Evolutionary conservation across 169 alveolate genomes (phyloP), one percentile per base, ranked within the genome.

Genomic region (Condylostoma magnum): DNA sequence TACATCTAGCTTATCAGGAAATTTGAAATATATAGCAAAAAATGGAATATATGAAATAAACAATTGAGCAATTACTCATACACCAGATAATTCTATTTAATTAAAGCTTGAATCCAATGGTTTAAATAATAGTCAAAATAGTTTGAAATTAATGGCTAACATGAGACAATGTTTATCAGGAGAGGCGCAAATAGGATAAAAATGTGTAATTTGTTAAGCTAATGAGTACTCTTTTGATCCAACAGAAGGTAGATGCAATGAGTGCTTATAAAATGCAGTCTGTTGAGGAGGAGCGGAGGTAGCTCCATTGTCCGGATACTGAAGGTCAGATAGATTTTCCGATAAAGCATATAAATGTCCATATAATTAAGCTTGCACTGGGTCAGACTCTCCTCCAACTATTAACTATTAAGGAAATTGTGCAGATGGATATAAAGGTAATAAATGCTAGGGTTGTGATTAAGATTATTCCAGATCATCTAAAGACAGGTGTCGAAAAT

Each of bases 251-350:
- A 28, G 53, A 0, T 82, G 90, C 34, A 8, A 6, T 33, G 31
- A n/a, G 0, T 82, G 90, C 31, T 86, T 76, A 34, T 38, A 82
- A 4, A 76, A 65, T 33, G 76, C 79, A 28, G 28, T 50, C 48
- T 82, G 89, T 56, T 48, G 25, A n/a, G 89, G 89, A 8, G 83
- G 83, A 2, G 50, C 70, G 0, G 38, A 38, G 0, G 60, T 82
- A 31, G 72, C 70, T 30, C 90, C 90, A 20, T 55, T 57, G 48
- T 37, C 81, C 28, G 82, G 82, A 0, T 82, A 78, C 51, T 82
- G 90, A 81, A 67, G 81, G 30, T 41, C 52, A 5, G 22, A 47
- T 4, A 73, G 60, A 30, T 31, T 60, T 6, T 15, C 79, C 2
- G 82, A 58, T 28, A 74, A 58, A 28, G 53, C 74, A 22, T 34